Base-by-base conservation (phyloP, 257 asterid genomes). In the Primulina eburnea region DNA sequence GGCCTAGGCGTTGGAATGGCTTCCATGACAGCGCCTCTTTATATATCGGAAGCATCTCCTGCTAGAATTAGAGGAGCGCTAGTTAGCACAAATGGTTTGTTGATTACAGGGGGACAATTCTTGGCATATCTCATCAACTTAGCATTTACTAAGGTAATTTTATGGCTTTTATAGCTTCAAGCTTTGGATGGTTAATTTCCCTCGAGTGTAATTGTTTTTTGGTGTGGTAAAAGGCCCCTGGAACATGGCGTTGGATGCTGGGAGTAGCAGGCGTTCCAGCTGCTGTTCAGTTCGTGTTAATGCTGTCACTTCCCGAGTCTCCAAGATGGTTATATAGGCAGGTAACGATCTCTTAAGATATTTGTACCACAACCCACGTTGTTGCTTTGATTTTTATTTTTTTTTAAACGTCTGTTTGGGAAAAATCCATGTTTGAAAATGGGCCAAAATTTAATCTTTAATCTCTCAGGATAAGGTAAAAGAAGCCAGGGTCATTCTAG, bases 281-380 rank as follows among this genome's bases (percentile, higher is more conserved):
- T 1, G 7, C 86, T 1, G 35, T 87, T 73, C 97, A 91, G 71
- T 89, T 91, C 64, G 0, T 89, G 56, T 67, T 91, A 63, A 89
- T 91, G 97, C 17, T 87, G 8, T 86, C 84, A 50, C 97, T 89
- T 69, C 96, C 97, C 0, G 96, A 89, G 82, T 89, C 97, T 28
- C 97, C 97, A 6, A 73, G 97, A 73, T 91, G 96, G 96, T 81
- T 90, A 28, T 90, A 88, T 64, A 79, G 92, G 7, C 67, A 84
- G 85, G 95, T 90, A 75, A 10, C 3, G 6, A 16, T 7, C 0
- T 33, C 24, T 33, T 67, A 55, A 16, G 57, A 50, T 16, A 14
- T 12, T 28, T 7, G 37, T 68, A 35, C 30, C 10, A 29, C 10
- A 32, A 55, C 35, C 28, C 7, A 0, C 57, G 4, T 16, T 14